A percentile compares a stretch with the other conserved stretches of the same genome.
These are phyloP conservation scores for Saraca asoca DNA, from an alignment of 331 rosid species.

Conservation along the genomic window DNA sequence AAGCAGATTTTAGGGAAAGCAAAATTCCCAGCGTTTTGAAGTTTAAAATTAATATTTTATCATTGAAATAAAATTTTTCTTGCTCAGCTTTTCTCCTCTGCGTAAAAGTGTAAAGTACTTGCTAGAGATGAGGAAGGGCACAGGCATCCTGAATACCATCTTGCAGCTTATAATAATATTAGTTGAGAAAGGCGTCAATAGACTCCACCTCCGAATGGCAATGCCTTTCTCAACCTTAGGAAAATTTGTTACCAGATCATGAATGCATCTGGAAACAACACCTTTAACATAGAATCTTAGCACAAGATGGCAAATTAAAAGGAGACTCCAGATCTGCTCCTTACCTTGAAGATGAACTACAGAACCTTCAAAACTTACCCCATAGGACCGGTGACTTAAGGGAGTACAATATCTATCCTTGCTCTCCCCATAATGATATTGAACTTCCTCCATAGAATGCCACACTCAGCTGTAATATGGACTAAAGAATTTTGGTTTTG, in stretches of 20 bases:
- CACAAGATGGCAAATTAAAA: slow-evolving; percentile 5
- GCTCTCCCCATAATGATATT: background rate
- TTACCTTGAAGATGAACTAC: background rate
- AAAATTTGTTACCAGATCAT: slow-evolving; percentile 3
- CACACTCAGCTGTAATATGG: background rate
- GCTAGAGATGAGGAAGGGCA: background rate
- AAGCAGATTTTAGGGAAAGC: background rate
- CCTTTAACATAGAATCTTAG: background rate
- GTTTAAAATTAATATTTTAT: too few relatives aligned
- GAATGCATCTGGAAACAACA: slow-evolving; percentile 6
- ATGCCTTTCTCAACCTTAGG: slow-evolving; percentile 1
- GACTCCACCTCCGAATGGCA: background rate
- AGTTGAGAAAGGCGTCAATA: slow-evolving; percentile 1
- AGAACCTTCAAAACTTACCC: background rate
- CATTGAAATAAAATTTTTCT: too few relatives aligned
- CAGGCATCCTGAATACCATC: background rate
- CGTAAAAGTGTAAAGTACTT: background rate
- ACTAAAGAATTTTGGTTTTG: slow-evolving; percentile 29
- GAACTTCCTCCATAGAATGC: slow-evolving; percentile 14
- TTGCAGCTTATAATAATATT: background rate
- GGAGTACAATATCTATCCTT: slow-evolving; percentile 15
- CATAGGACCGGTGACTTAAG: background rate
- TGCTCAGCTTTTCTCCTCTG: too few relatives aligned
- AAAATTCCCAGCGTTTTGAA: too few relatives aligned
- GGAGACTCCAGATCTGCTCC: slow-evolving; percentile 6